Evolutionary conservation across 352 stramenopile genomes (phyloP).

Genomic region (Pythium inflatum): DNA sequence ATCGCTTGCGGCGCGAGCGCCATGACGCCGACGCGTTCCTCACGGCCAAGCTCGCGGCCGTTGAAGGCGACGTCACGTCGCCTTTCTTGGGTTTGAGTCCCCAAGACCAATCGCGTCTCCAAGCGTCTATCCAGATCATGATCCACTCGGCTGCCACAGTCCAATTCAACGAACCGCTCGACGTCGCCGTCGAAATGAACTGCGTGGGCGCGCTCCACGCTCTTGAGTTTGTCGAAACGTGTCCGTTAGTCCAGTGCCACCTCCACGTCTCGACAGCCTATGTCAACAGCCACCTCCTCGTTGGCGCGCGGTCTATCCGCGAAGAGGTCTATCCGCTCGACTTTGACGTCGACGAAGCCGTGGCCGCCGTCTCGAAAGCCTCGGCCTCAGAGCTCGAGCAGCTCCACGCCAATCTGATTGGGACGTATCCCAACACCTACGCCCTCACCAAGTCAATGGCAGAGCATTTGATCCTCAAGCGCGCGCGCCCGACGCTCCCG

Average conservation of each 20-base stretch:
- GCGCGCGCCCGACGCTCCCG: conserved; percentile 49
- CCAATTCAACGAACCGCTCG: conserved; percentile 85
- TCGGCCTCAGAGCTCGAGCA: conserved; percentile 63
- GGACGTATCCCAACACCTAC: conserved; percentile 90
- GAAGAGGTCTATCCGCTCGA: conserved; percentile 86
- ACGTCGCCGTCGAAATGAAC: conserved; percentile 89
- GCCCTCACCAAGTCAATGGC: conserved; percentile 90
- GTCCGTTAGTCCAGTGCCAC: conserved; percentile 54
- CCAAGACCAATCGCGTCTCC: conserved; percentile 49
- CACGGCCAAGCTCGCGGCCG: conserved; percentile 57
- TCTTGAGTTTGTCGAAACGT: conserved; percentile 65
- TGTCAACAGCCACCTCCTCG: conserved; percentile 82
- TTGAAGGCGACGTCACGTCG: conserved; percentile 74
- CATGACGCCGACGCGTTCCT: conserved; percentile 55
- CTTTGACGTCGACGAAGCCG: conserved; percentile 76
- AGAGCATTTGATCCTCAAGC: conserved; percentile 70
- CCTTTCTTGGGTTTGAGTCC: conserved; percentile 59
- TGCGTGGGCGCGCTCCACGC: conserved; percentile 69
- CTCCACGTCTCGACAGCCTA: conserved; percentile 87
- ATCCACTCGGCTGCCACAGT: conserved; percentile 89
- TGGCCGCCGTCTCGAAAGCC: conserved; percentile 55
- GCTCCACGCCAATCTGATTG: conserved; percentile 78
- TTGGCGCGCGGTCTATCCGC: conserved; percentile 41
- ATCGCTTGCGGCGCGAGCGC: conserved; percentile 61
- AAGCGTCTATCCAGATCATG: conserved; percentile 57